phyloP scores from a whole-genome alignment of 257 asterid species.

The Verbena officinalis region DNA sequence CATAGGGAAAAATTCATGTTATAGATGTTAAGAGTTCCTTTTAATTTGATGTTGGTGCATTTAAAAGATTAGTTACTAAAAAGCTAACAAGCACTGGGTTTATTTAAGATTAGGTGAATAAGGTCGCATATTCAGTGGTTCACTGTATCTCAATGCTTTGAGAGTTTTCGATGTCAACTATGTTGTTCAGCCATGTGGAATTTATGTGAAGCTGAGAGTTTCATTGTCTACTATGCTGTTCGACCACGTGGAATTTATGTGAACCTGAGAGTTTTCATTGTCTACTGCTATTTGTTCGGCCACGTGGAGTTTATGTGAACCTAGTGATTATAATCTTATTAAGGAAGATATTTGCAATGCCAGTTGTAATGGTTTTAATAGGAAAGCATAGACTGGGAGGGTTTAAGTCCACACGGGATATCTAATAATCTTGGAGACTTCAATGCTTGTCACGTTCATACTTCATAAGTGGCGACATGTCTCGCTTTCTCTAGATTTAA shows the following conservation, averaged over 20 bases:
- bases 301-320: conserved; percentile 5
- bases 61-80: too few species aligned
- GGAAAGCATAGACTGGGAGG: conserved; percentile 1
- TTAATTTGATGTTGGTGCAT: too few species aligned
- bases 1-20: too few species aligned
- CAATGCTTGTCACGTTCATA: too few species aligned
- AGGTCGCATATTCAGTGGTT: neutral
- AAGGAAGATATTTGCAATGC: neutral
- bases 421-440: neutral
- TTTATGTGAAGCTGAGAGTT: conserved; percentile 1
- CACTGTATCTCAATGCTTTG: neutral
- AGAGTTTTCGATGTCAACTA: neutral
- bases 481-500: too few species aligned
- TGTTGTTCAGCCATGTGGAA: neutral
- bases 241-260: too few species aligned
- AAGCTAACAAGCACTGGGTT: too few species aligned
- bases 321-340: neutral
- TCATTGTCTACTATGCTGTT: too few species aligned
- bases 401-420: neutral
- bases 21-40: too few species aligned
- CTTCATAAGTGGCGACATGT: too few species aligned
- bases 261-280: conserved; percentile 5
- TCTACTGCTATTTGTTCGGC: neutral
- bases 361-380: conserved; percentile 5
- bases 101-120: too few species aligned